phyloP scores from a whole-genome alignment of 179 eudicot genomes.

The Silene vulgaris region DNA sequence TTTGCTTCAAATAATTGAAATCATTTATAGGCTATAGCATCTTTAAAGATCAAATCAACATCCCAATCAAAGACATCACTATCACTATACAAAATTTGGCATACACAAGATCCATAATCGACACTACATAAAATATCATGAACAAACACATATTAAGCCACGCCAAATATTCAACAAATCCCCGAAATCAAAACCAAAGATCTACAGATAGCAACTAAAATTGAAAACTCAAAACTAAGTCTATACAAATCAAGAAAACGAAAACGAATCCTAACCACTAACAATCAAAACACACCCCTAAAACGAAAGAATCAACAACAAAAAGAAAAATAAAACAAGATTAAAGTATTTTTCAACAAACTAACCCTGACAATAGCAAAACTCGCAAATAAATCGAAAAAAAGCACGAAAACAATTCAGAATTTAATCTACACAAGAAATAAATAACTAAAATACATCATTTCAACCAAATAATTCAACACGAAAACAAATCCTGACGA shows the following conservation, averaged over 20 bases:
- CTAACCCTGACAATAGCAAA: too few relatives aligned
- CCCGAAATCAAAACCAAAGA: not conserved
- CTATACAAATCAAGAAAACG: too few relatives aligned
- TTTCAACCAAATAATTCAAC: conserved; percentile 31
- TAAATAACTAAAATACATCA: not conserved
- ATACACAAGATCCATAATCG: not conserved
- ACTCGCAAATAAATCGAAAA: too few relatives aligned
- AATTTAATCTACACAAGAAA: not conserved
- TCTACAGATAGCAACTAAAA: not conserved
- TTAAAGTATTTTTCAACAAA: too few relatives aligned
- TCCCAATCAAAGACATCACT: not conserved
- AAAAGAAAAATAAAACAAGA: too few relatives aligned
- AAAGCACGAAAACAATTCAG: too few relatives aligned
- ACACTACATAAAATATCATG: not conserved
- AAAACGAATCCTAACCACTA: too few relatives aligned
- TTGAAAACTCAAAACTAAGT: too few relatives aligned
- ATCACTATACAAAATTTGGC: not conserved
- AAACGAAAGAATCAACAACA: too few relatives aligned
- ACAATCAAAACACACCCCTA: too few relatives aligned
- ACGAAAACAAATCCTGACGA: too few relatives aligned
- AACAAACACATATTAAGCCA: too few relatives aligned
- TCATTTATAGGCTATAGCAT: not conserved
- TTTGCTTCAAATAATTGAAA: not conserved
- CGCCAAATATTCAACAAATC: not conserved
- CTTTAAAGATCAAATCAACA: not conserved